Evolutionary conservation across 352 stramenopile species (phyloP), one percentile per base, ranked within the genome.

Genomic region (Lagenidium giganteum): DNA sequence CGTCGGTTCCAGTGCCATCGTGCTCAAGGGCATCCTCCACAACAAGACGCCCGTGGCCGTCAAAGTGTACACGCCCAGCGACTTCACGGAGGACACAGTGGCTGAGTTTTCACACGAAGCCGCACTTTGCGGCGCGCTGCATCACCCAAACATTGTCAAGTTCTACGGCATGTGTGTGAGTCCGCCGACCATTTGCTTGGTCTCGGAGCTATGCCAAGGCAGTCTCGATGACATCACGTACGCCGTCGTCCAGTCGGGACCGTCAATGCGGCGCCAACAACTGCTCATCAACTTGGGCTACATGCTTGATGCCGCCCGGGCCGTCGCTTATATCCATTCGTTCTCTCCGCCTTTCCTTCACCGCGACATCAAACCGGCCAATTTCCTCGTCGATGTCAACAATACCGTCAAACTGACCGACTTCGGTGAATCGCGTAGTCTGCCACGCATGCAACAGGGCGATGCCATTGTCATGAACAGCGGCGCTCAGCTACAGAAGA

Each of bases 391-490:
- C n/a, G 48, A 42, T 14, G 17, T 20, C n/a, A 31, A 65, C 16
- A 25, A 45, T 31, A 39, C 18, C 14, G 55, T 70, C 33, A 70
- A 70, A 30, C 47, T 70, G 11, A 61, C 56, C 0, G 61, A 67
- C 29, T 70, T 67, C 52, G 56, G 56, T 21, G 61, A 67, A 45
- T 70, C 61, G 8, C 56, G 61, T 3, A 64, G 49, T 39, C 49
- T 64, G 5, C 47, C 47, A 4, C 54, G 54, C 6, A 8, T 32
- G 2, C n/a, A n/a, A n/a, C n/a, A n/a, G n/a, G n/a, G n/a, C n/a
- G n/a, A n/a, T n/a, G n/a, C n/a, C n/a, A n/a, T n/a, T n/a, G n/a
- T n/a, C 13, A 21, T 51, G 6, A 35, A 35, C 17, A 48, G 42
- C 22, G 42, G 42, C 16, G 42, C 50, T 8, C 28, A 34, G 11